Conservation (phyloP, 441 rosid genomes). For the Pelargonium australe region DNA sequence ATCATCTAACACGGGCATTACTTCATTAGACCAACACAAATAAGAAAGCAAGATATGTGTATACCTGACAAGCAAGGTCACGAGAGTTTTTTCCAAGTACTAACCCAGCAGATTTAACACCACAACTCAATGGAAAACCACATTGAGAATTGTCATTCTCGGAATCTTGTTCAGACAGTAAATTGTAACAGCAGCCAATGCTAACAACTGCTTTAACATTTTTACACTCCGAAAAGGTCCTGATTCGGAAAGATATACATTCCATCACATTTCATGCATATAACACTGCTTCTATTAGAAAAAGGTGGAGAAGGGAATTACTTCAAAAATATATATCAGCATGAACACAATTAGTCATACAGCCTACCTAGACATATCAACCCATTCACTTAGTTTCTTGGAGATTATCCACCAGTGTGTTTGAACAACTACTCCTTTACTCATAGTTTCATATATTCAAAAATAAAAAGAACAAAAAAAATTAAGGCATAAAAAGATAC, state of each 20-base stretch:
- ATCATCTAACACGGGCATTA: constrained; percentile 3
- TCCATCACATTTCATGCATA: not conserved
- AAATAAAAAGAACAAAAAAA: not conserved
- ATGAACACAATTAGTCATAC: not conserved
- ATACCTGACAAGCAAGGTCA: constrained; percentile 94
- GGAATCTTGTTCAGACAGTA: constrained; percentile 53
- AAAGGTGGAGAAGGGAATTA: too few relatives aligned
- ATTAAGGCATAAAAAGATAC: not conserved
- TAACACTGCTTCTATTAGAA: not conserved
- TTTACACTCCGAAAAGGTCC: constrained; percentile 62
- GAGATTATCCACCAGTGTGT: not conserved
- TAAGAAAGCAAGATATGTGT: constrained; percentile 7
- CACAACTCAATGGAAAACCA: constrained; percentile 74
- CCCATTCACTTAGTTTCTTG: not conserved
- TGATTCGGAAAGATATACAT: constrained; percentile 20
- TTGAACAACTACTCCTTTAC: not conserved
- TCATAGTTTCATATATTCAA: too few relatives aligned
- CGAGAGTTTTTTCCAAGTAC: constrained; percentile 60
- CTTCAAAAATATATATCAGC: not conserved
- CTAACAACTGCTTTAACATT: constrained; percentile 75
- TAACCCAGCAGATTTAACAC: constrained; percentile 48
- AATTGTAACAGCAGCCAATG: constrained; percentile 93
- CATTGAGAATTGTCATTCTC: constrained; percentile 32
- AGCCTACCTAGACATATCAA: not conserved
- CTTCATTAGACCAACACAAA: constrained; percentile 2